Base-by-base conservation (phyloP, 2,329 filamentous ascomycete species). In the Zymoseptoria passerinii region DNA sequence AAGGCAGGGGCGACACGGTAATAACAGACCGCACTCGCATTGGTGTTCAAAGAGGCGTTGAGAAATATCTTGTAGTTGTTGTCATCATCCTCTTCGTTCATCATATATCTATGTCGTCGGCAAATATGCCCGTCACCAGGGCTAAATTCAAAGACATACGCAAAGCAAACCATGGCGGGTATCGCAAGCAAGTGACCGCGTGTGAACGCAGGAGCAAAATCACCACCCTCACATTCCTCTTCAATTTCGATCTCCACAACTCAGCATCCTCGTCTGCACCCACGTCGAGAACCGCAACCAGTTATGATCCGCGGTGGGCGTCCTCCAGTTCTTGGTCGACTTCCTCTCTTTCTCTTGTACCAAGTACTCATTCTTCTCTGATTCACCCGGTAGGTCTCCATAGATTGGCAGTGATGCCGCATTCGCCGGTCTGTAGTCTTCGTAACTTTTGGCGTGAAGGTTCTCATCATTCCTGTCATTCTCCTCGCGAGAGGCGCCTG, bases 211-310 rank as follows among this genome's bases (percentile, higher is more conserved):
- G 16, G 13, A 16, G 35, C 35, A 40, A 40, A 44, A 44, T 44
- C 35, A 44, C 35, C 13, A n/a, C n/a, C 35, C 35, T 44, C 35
- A 6, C 40, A 55, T 13, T 10, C 20, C 48, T 44, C 55, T 27
- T 55, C 55, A 44, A 40, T 48, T 58, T 50, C 56, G 58, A 9
- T 56, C 57, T 2, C 74, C 73, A 58, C 81, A 74, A 63, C 81
- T 79, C 63, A 83, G 76, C 58, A 83, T 68, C 58, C 80, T 74
- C 29, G 81, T 83, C 66, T 78, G 76, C 60, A 82, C 72, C 81
- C 81, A 83, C 1, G 80, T 81, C 56, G 82, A 71, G 66, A 83
- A 83, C 23, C 78, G 73, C 58, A 81, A 73, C 81, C 81, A 83
- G 20, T 74, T 69, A 28, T 63, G 61, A 54, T 58, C 54, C 18